Conservation (phyloP, 2,329 filamentous ascomycete genomes). For the Pseudogymnoascus pannorum region DNA sequence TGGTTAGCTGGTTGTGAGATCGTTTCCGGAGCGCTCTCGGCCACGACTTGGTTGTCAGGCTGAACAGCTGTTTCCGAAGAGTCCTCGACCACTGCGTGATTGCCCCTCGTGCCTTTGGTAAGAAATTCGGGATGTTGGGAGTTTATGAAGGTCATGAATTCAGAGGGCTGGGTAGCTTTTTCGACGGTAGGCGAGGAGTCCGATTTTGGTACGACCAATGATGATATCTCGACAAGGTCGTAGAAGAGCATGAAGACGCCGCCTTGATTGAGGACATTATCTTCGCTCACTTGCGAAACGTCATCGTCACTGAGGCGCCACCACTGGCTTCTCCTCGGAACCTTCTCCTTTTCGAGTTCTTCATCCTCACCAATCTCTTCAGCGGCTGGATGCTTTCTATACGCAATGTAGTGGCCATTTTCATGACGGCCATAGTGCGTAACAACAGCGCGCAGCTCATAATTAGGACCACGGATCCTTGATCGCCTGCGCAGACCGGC, state of each 20-base stretch:
- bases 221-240: slow-evolving; percentile 55
- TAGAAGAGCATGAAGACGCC: slow-evolving; percentile 98
- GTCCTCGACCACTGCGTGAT: not conserved
- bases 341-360: slow-evolving; percentile 17
- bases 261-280: slow-evolving; percentile 62
- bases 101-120: not conserved
- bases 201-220: not conserved
- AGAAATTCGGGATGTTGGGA: not conserved
- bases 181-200: not conserved
- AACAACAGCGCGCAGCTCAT: slow-evolving; percentile 74
- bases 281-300: slow-evolving; percentile 66
- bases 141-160: not conserved
- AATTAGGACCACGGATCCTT: slow-evolving; percentile 52
- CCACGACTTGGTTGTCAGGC: not conserved
- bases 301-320: slow-evolving; percentile 88
- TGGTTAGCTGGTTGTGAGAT: not conserved
- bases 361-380: slow-evolving; percentile 21
- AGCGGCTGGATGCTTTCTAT: slow-evolving; percentile 56
- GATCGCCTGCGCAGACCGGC: slow-evolving; percentile 45
- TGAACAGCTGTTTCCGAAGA: not conserved
- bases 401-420: slow-evolving; percentile 93
- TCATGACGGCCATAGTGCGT: slow-evolving; percentile 88
- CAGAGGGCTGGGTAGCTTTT: not conserved
- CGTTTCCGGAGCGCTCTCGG: not conserved
- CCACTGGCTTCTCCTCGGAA: slow-evolving; percentile 49